These are phyloP conservation scores for Komagataella pastoris DNA, from an alignment of 805 yeast species.

Conservation along the genomic window DNA sequence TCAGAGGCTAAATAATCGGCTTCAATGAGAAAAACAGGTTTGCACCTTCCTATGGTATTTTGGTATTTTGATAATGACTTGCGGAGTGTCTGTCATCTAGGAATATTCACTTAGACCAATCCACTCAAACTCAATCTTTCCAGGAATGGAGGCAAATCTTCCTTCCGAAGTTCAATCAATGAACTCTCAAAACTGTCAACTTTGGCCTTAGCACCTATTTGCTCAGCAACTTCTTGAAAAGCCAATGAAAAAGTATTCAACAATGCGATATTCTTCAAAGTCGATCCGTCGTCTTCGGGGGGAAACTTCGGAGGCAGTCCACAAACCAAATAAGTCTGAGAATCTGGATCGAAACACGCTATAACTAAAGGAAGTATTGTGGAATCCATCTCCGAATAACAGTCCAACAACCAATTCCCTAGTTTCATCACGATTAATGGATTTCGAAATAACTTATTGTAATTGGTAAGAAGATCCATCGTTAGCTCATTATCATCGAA, in stretches of 20 bases:
- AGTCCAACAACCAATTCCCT: conserved; percentile 86
- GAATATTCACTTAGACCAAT: conserved; percentile 13
- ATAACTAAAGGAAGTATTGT: conserved; percentile 69
- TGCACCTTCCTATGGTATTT: too few relatives aligned
- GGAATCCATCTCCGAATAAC: conserved; percentile 68
- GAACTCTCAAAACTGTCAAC: conserved; percentile 94
- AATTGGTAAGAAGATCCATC: neutral
- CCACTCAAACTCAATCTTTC: conserved; percentile 76
- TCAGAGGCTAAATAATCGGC: too few relatives aligned
- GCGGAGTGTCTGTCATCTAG: too few relatives aligned
- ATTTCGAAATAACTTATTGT: conserved; percentile 46
- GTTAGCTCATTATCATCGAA: conserved; percentile 6
- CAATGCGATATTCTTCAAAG: conserved; percentile 27
- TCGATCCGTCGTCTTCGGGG: conserved; percentile 19
- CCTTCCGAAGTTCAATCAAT: conserved; percentile 78
- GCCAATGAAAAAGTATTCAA: conserved; percentile 82
- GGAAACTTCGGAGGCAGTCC: conserved; percentile 84
- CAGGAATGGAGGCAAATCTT: conserved; percentile 77
- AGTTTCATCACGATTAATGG: conserved; percentile 76
- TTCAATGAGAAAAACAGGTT: too few relatives aligned
- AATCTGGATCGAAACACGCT: conserved; percentile 62
- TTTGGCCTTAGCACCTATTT: conserved; percentile 78
- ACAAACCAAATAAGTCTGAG: conserved; percentile 74
- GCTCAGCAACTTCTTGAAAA: conserved; percentile 75
- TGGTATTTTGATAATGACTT: too few relatives aligned